These are phyloP conservation scores for Myriosclerotinia curreyana DNA, from an alignment of 2,329 filamentous ascomycete species.

Conservation along the genomic window DNA sequence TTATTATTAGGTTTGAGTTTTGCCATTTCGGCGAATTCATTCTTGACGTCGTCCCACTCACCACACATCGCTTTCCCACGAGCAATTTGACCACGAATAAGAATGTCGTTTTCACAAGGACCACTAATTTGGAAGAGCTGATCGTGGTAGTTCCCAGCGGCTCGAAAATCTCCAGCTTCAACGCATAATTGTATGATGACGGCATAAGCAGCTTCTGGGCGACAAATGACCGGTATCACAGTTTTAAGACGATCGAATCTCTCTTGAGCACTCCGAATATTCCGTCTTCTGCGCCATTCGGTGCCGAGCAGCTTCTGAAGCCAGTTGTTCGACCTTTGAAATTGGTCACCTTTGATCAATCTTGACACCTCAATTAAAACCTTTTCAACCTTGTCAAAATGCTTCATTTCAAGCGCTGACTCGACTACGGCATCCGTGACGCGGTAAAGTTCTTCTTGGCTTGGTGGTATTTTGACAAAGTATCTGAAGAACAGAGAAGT, in stretches of 20 bases:
- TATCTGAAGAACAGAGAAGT: conserved; percentile 14
- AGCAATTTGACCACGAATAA: conserved; percentile 38
- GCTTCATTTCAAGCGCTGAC: conserved; percentile 27
- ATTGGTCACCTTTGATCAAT: conserved; percentile 29
- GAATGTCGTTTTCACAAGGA: conserved; percentile 22
- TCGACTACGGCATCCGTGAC: conserved; percentile 29
- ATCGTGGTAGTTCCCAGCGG: conserved; percentile 31
- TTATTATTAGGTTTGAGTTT: conserved; percentile 22
- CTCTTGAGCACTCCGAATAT: conserved; percentile 30
- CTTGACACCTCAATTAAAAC: conserved; percentile 27
- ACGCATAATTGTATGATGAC: conserved; percentile 38
- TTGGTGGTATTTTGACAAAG: conserved; percentile 21
- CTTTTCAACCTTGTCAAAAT: conserved; percentile 31
- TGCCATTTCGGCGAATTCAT: conserved; percentile 33
- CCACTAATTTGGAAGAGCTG: conserved; percentile 23
- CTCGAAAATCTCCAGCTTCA: conserved; percentile 32
- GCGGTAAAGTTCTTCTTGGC: conserved; percentile 27
- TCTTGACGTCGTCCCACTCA: conserved; percentile 36
- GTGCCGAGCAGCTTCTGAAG: conserved; percentile 33
- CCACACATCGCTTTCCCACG: conserved; percentile 35
- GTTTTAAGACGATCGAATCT: conserved; percentile 34
- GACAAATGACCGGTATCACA: conserved; percentile 21
- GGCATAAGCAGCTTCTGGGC: conserved; percentile 34
- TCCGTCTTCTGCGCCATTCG: conserved; percentile 33
- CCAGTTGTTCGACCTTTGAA: conserved; percentile 30